Percentiles rank a stretch among this genome's conserved stretches.
These are phyloP conservation scores for Colletotrichum aenigma DNA, from an alignment of 2,329 filamentous ascomycete genomes.

Conservation along the genomic window DNA sequence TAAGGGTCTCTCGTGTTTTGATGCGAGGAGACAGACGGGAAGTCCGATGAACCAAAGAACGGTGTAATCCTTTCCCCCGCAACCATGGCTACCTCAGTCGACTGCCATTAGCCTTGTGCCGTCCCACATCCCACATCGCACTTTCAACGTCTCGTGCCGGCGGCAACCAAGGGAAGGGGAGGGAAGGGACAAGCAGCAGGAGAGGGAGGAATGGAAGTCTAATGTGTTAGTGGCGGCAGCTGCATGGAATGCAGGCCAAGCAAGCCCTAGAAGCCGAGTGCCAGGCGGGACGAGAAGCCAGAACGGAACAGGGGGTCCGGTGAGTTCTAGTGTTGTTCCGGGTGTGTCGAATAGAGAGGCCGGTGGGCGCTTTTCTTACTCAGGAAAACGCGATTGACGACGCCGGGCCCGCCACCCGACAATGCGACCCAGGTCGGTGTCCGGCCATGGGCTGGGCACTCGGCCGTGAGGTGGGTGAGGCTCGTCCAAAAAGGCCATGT, in stretches of 20 bases:
- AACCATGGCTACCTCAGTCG: background rate
- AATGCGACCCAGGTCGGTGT: background rate
- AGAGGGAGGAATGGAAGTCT: background rate
- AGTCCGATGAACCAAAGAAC: slow-evolving; percentile 3
- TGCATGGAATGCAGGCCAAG: background rate
- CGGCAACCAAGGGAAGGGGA: background rate
- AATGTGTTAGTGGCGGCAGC: background rate
- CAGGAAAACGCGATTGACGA: background rate
- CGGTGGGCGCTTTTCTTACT: background rate
- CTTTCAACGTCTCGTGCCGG: background rate
- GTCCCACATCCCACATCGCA: background rate
- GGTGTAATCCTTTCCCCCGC: background rate
- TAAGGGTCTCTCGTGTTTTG: slow-evolving; percentile 5
- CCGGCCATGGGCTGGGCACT: background rate
- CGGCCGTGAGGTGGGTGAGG: background rate
- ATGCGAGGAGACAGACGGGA: background rate
- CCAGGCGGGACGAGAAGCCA: background rate
- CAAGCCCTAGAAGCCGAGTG: background rate
- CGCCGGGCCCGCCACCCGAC: background rate
- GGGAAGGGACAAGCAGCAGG: background rate
- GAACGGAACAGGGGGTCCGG: background rate
- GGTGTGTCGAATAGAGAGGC: background rate
- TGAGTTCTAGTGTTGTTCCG: background rate
- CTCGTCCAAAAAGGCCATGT: background rate
- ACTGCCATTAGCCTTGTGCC: background rate